phyloP scores from a whole-genome alignment of 768 basidiomycete species.

The Dioszegia hungarica region DNA sequence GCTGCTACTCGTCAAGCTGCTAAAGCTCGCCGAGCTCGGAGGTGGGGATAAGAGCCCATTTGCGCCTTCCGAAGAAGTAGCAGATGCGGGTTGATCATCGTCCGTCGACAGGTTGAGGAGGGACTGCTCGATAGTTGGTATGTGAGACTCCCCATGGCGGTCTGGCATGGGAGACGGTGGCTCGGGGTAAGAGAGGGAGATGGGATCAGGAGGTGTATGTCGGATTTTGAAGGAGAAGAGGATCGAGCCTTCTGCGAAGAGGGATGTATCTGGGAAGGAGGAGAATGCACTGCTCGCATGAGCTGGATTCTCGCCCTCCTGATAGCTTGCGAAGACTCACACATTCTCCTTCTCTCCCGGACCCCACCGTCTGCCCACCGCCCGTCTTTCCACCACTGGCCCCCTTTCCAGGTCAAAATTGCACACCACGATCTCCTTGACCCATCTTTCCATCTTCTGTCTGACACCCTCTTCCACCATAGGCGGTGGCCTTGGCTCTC shows the following conservation, averaged over 20 bases:
- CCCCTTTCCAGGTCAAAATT: slow-evolving; percentile 87
- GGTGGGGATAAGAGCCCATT: not conserved
- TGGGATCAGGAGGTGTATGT: slow-evolving; percentile 43
- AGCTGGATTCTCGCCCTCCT: not conserved
- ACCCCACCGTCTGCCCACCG: slow-evolving; percentile 63
- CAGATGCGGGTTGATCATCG: not conserved
- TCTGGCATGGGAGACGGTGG: slow-evolving; percentile 44
- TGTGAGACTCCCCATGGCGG: not conserved
- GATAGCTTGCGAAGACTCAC: slow-evolving; percentile 53
- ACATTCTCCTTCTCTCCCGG: slow-evolving; percentile 74
- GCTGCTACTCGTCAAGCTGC: not conserved
- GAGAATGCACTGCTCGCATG: slow-evolving; percentile 68
- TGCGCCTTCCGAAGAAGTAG: not conserved
- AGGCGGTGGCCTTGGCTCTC: slow-evolving; percentile 40
- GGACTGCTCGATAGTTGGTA: slow-evolving; percentile 7
- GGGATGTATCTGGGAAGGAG: slow-evolving; percentile 81
- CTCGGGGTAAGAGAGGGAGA: slow-evolving; percentile 27
- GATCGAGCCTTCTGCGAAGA: slow-evolving; percentile 77
- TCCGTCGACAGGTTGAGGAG: not conserved
- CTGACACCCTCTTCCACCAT: slow-evolving; percentile 14
- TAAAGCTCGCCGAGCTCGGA: not conserved
- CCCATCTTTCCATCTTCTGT: slow-evolving; percentile 40
- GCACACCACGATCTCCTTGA: slow-evolving; percentile 48
- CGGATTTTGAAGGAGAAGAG: slow-evolving; percentile 83
- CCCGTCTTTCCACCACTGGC: slow-evolving; percentile 67